phyloP scores from a whole-genome alignment of 176 grass and related monocot species.

The Echinochloa phyllopogon region DNA sequence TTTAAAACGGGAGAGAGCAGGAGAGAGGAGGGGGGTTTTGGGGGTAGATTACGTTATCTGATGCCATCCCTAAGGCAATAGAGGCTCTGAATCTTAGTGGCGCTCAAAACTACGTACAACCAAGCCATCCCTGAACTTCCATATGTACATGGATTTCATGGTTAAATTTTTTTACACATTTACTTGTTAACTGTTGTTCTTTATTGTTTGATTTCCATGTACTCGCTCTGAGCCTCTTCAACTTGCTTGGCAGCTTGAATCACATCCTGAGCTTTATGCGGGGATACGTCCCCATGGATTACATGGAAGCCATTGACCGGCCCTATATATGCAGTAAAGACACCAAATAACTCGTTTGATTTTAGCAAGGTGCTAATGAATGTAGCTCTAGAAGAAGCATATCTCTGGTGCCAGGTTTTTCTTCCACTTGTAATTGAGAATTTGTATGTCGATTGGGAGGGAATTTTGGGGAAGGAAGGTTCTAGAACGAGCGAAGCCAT shows the following conservation, averaged over 20 bases:
- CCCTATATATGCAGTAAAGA: neutral
- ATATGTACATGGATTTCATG: neutral
- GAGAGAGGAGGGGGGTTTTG: too few species aligned
- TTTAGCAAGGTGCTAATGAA: neutral
- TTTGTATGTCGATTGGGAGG: too few species aligned
- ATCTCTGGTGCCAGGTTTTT: too few species aligned
- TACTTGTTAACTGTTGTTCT: neutral
- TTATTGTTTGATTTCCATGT: neutral
- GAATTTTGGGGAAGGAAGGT: neutral
- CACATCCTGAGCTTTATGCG: slow-evolving; percentile 68
- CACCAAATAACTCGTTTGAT: neutral
- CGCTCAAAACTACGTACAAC: too few species aligned
- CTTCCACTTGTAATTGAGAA: too few species aligned
- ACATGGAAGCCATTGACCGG: slow-evolving; percentile 46
- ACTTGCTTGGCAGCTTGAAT: slow-evolving; percentile 64
- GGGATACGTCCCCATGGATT: slow-evolving; percentile 93
- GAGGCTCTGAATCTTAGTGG: too few species aligned
- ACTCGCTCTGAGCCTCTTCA: slow-evolving; percentile 17
- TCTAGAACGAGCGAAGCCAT: neutral
- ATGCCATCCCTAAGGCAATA: too few species aligned
- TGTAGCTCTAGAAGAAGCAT: neutral
- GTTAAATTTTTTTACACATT: neutral
- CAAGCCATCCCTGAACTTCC: neutral
- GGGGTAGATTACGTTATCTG: too few species aligned
- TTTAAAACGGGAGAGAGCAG: too few species aligned